Conservation (phyloP, 2,329 filamentous ascomycete genomes). For the Diaporthe longicolla region DNA sequence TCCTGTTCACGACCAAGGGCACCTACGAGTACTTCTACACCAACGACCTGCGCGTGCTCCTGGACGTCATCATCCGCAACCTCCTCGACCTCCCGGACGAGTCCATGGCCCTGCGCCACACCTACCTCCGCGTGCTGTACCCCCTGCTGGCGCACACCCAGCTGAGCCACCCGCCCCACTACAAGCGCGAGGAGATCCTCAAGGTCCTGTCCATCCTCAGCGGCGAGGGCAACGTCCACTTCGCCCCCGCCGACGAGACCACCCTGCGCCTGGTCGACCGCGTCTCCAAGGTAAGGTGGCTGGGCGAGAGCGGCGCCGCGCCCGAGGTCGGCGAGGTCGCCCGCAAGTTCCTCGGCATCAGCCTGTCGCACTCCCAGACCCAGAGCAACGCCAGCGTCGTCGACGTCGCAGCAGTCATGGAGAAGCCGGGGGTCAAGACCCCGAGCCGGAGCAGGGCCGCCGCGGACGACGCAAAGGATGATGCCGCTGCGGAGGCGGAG, state of each 20-base stretch:
- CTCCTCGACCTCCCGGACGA: slow-evolving; percentile 95
- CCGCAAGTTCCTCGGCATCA: slow-evolving; percentile 78
- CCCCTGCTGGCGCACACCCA: slow-evolving; percentile 94
- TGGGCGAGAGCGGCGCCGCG: slow-evolving; percentile 58
- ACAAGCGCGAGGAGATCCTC: slow-evolving; percentile 89
- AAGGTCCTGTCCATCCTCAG: slow-evolving; percentile 81
- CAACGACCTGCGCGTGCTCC: slow-evolving; percentile 92
- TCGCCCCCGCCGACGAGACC: slow-evolving; percentile 85
- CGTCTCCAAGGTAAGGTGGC: slow-evolving; percentile 80
- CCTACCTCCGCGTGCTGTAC: slow-evolving; percentile 92
- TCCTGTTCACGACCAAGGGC: slow-evolving; percentile 90
- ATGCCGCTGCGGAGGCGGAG: slow-evolving; percentile 31
- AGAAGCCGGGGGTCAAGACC: slow-evolving; percentile 86
- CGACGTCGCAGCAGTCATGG: slow-evolving; percentile 83
- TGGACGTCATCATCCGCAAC: slow-evolving; percentile 97
- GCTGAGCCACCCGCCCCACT: slow-evolving; percentile 86
- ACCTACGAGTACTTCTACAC: slow-evolving; percentile 99
- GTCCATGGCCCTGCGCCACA: slow-evolving; percentile 83
- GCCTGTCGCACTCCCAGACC: slow-evolving; percentile 74
- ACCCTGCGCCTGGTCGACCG: slow-evolving; percentile 82
- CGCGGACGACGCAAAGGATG: slow-evolving; percentile 47
- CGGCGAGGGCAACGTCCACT: slow-evolving; percentile 77
- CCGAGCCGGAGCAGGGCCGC: slow-evolving; percentile 72
- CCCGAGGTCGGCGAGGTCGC: slow-evolving; percentile 61
- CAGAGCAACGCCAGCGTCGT: slow-evolving; percentile 82